phyloP scores from a whole-genome alignment of 495 filamentous ascomycete species.

The Tuber melanosporum region DNA sequence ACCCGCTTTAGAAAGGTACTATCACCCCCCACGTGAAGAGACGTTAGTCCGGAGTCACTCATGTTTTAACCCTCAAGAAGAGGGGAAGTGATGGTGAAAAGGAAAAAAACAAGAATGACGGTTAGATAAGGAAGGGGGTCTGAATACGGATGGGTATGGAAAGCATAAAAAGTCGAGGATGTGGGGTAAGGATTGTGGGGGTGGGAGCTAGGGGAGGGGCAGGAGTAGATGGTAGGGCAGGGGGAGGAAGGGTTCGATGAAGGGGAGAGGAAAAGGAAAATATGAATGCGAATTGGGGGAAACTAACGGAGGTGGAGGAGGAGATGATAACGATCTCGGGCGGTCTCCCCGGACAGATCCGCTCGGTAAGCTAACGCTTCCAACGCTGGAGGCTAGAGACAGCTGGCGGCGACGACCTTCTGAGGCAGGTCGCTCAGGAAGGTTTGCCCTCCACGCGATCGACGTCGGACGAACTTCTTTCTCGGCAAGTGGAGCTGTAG shows the following conservation, averaged over 20 bases:
- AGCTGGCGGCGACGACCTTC: constrained; percentile 35
- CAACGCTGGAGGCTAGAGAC: constrained; percentile 32
- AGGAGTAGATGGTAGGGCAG: background rate
- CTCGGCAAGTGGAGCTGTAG: constrained; percentile 29
- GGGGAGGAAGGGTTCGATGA: constrained; percentile 9
- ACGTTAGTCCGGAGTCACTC: constrained; percentile 33
- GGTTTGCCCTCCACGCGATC: constrained; percentile 40
- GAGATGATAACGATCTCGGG: constrained; percentile 40
- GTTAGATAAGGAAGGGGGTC: background rate
- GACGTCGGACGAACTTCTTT: constrained; percentile 35
- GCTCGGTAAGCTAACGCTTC: constrained; percentile 33
- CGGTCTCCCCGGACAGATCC: constrained; percentile 35
- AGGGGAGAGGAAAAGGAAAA: constrained; percentile 5
- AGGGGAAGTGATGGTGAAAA: background rate
- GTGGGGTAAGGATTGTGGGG: constrained; percentile 8
- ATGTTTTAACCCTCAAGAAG: background rate
- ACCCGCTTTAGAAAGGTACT: constrained; percentile 50
- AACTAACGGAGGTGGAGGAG: constrained; percentile 42
- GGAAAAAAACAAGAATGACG: constrained; percentile 5
- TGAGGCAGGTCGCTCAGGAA: constrained; percentile 34
- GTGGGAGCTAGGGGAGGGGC: background rate
- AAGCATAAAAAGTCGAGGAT: background rate
- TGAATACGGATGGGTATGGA: no score
- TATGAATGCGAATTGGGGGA: constrained; percentile 3
- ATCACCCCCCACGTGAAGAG: constrained; percentile 22